Evolutionary conservation across 169 alveolate species (phyloP).

Genomic region (Babesia bovis): DNA sequence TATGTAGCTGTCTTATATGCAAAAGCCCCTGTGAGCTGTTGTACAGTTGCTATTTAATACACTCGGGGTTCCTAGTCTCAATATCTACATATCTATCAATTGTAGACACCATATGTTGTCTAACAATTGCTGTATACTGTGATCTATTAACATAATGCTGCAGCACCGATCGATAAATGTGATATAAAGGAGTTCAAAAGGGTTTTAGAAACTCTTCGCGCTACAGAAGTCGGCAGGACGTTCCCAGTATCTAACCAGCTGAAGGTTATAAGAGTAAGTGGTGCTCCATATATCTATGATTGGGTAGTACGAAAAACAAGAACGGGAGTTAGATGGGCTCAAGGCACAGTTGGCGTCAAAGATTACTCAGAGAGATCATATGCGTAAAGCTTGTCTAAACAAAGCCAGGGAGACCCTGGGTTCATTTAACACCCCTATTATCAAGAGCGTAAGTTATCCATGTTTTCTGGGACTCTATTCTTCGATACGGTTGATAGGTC

Average conservation of each 20-base stretch:
- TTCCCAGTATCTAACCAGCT: neutral
- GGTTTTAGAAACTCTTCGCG: neutral
- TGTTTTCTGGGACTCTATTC: too few relatives aligned
- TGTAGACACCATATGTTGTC: too few relatives aligned
- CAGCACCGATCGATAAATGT: neutral
- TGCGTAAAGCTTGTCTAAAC: neutral
- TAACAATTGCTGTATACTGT: too few relatives aligned
- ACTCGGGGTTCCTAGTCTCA: too few relatives aligned
- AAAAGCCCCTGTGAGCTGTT: too few relatives aligned
- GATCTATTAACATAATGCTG: too few relatives aligned
- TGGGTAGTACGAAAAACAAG: neutral
- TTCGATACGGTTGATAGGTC: too few relatives aligned
- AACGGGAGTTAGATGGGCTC: neutral
- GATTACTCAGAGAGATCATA: neutral
- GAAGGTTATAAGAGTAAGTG: neutral
- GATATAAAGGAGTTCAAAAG: neutral
- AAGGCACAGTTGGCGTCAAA: neutral
- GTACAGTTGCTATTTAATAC: too few relatives aligned
- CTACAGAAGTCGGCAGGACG: neutral
- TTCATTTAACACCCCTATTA: neutral
- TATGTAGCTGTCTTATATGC: too few relatives aligned
- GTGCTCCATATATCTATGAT: too few relatives aligned
- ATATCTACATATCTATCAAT: too few relatives aligned
- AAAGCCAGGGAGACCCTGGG: slow-evolving; percentile 17
- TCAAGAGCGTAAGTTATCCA: slow-evolving; percentile 8